Conservation (phyloP, 768 basidiomycete species). For the Rubroboletus pulcherrimus region DNA sequence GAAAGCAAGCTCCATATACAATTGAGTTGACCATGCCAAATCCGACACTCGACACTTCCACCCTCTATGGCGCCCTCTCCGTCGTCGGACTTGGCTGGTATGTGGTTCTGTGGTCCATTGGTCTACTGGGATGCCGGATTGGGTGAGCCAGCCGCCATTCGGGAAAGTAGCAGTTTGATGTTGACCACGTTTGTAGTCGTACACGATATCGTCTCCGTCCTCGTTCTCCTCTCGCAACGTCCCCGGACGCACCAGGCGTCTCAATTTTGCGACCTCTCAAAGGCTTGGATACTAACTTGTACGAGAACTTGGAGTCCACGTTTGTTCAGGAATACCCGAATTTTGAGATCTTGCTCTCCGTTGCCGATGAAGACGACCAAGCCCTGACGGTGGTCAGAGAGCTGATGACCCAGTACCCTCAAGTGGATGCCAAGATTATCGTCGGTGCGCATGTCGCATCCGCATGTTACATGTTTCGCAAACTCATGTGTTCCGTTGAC, state of each 20-base stretch:
- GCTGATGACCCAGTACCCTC: slow-evolving; percentile 73
- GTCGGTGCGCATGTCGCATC: slow-evolving; percentile 52
- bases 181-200: slow-evolving; percentile 47
- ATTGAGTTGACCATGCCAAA: slow-evolving; percentile 12
- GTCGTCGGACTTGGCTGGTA: slow-evolving; percentile 59
- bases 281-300: slow-evolving; percentile 92
- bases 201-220: slow-evolving; percentile 69
- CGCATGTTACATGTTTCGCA: not conserved
- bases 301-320: slow-evolving; percentile 92
- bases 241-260: slow-evolving; percentile 71
- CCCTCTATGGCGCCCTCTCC: slow-evolving; percentile 24
- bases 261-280: slow-evolving; percentile 93
- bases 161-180: not conserved
- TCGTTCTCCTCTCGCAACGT: slow-evolving; percentile 55
- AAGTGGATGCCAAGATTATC: slow-evolving; percentile 66
- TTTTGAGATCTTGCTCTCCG: slow-evolving; percentile 87
- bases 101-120: slow-evolving; percentile 56
- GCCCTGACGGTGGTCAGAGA: slow-evolving; percentile 80
- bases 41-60: slow-evolving; percentile 1
- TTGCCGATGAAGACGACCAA: slow-evolving; percentile 86
- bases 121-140: slow-evolving; percentile 60
- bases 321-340: slow-evolving; percentile 90
- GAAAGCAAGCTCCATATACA: not conserved
- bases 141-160: slow-evolving; percentile 52
- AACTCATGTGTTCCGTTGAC: slow-evolving; percentile 2